Evolutionary conservation across 805 yeast species (phyloP), one percentile per base, ranked within the genome.

Genomic region (Yamadazyma philogaea): DNA sequence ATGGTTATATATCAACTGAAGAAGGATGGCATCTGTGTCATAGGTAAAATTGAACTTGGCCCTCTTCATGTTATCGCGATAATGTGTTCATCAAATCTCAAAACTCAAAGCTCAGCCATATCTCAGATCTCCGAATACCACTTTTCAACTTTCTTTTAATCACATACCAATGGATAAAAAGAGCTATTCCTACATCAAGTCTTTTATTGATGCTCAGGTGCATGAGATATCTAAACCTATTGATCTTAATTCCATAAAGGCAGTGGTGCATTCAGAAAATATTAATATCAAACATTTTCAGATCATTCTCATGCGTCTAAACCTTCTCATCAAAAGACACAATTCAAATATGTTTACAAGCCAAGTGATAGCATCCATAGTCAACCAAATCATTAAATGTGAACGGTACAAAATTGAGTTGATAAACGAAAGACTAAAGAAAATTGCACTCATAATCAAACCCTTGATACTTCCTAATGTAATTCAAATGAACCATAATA

Each of bases 301-400:
- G 30, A 34, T 45, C 31, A 43, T 45, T 8, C 21, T 49, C 14
- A 35, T 42, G 35, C 40, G 43, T 19, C 36, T 51, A 27, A 49
- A 47, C 32, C 33, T 42, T 10, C 37, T 47, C 26, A 38, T 49
- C 8, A 52, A 54, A 35, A 45, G 69, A 11, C 66, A 63, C 46
- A 59, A 61, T 40, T 45, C 58, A 17, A 52, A 48, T 37, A 40
- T 51, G 31, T 66, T 60, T 53, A 46, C 52, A 20, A 43, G 54
- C 24, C 69, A 68, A 44, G 57, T 63, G n/a, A 52, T 59, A 4
- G 58, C 60, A 43, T 72, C 66, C 40, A 60, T 69, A 1, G 61
- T 60, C 16, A 69, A 60, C 45, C 74, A 69, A 45, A 51, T 68
- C 12, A 30, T 61, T 7, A 63, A 64, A 48, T 46, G 56, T 34